Base-by-base conservation (phyloP, 2,329 filamentous ascomycete species). In the Alternaria postmessia region DNA sequence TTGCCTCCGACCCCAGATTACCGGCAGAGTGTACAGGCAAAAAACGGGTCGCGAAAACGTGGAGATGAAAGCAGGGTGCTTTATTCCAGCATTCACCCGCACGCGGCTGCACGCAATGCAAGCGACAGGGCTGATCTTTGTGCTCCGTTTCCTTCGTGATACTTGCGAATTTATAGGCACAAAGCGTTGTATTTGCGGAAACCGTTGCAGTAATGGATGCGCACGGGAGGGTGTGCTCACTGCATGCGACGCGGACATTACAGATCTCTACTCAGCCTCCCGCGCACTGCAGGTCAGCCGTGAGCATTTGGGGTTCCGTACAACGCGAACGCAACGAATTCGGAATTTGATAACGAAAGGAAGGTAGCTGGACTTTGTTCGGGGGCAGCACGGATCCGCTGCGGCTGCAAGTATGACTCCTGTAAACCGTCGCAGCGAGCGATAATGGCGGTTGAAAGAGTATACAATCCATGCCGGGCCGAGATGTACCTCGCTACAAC, bases 261-360 rank as follows among this genome's bases (percentile, higher is more conserved):
- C 65, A 60, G 56, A 65, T 38, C 38, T 67, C 62, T 70, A 66
- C 68, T 75, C 74, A 76, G 73, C 73, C 72, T 67, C 72, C 64
- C 63, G 47, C 51, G 54, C 14, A 36, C 38, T 51, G 58, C 52
- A 48, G 20, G 58, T 64, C 57, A 64, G 61, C 65, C 51, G 62
- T 66, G 34, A 61, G 63, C 58, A 59, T 51, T 43, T 58, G 18
- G 58, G 44, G 51, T 54, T 54, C 11, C 34, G 61, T 52, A 47
- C 47, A 49, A 47, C 47, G 34, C 48, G 53, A 32, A 44, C 34
- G 34, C 24, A 42, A 52, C 30, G 44, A n/a, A 49, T 53, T 56
- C 39, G 32, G 36, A 36, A 18, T n/a, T 32, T 47, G 46, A 41
- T 36, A 36, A 53, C 48, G 47, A 34, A 54, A 20, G 43, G 32